Evolutionary conservation across 1,284 basidiomycete species (phyloP).

Genomic region (Ceratobasidium sp.): DNA sequence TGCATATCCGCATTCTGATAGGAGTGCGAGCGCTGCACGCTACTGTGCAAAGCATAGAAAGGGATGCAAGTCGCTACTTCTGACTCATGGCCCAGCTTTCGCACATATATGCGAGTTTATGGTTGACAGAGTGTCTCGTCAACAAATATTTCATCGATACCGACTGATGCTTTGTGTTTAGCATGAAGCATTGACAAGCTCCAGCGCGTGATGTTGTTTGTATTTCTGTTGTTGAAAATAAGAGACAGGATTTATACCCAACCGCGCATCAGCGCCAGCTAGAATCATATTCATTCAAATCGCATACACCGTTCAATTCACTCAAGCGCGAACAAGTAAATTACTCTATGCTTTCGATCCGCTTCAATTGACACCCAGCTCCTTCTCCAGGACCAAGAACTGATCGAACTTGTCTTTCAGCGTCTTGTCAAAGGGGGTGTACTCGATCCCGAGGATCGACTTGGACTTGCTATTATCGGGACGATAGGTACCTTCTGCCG

Average conservation of each 20-base stretch:
- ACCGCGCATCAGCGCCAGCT: too few relatives aligned
- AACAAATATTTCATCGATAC: not conserved
- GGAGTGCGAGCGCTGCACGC: too few relatives aligned
- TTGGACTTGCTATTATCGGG: constrained; percentile 39
- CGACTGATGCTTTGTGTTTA: not conserved
- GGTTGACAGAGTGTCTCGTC: not conserved
- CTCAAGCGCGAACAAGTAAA: not conserved
- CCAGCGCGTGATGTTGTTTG: too few relatives aligned
- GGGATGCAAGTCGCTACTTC: not conserved
- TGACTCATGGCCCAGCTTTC: not conserved
- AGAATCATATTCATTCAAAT: not conserved
- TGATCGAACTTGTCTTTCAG: constrained; percentile 36
- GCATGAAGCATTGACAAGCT: too few relatives aligned
- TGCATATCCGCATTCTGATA: not conserved
- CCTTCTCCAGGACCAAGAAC: constrained; percentile 36
- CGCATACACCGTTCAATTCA: not conserved
- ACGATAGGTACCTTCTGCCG: constrained; percentile 20
- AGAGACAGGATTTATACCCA: too few relatives aligned
- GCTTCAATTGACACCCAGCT: constrained; percentile 3
- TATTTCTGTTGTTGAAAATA: too few relatives aligned
- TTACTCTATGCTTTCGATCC: not conserved
- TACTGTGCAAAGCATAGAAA: not conserved
- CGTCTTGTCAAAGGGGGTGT: constrained; percentile 36
- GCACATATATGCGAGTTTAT: not conserved
- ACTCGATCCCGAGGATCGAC: constrained; percentile 31